These are phyloP conservation scores for Beauveria pseudobassiana DNA, from an alignment of 2,329 filamentous ascomycete genomes.

Conservation along the genomic window DNA sequence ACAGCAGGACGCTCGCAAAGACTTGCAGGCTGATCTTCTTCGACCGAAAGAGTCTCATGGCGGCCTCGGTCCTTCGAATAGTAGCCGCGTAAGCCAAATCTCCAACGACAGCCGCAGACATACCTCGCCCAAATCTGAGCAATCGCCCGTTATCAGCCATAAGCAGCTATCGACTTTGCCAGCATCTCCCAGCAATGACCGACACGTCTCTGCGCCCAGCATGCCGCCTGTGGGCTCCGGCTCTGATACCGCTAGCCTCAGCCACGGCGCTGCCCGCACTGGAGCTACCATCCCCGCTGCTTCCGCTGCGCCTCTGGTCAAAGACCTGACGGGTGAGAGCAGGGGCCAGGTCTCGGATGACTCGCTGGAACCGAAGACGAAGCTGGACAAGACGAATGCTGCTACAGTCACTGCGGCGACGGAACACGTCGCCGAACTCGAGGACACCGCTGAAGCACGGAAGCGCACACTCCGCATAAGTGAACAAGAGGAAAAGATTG, in stretches of 20 bases:
- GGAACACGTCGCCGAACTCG: slow-evolving; percentile 31
- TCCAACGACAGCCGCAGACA: slow-evolving; percentile 4
- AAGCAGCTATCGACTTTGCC: neutral
- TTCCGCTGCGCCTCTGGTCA: neutral
- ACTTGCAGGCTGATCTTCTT: neutral
- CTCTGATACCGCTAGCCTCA: neutral
- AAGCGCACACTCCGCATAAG: slow-evolving; percentile 36
- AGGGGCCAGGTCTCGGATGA: slow-evolving; percentile 6
- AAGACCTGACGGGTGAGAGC: slow-evolving; percentile 5
- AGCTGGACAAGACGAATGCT: neutral
- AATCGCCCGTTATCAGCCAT: neutral
- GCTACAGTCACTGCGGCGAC: slow-evolving; percentile 21
- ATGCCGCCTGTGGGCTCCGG: neutral
- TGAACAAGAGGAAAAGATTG: slow-evolving; percentile 48
- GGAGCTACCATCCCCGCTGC: neutral
- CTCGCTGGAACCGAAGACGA: slow-evolving; percentile 13
- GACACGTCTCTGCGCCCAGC: neutral
- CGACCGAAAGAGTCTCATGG: neutral
- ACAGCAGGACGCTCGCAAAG: neutral
- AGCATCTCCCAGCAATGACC: neutral
- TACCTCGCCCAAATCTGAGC: neutral
- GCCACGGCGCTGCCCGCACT: neutral
- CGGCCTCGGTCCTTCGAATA: neutral
- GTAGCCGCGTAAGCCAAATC: slow-evolving; percentile 6
- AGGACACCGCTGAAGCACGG: slow-evolving; percentile 36